Percentiles rank a stretch among this genome's conserved stretches.
Conservation (phyloP, 2,329 filamentous ascomycete genomes). For the Aureobasidium lini region DNA sequence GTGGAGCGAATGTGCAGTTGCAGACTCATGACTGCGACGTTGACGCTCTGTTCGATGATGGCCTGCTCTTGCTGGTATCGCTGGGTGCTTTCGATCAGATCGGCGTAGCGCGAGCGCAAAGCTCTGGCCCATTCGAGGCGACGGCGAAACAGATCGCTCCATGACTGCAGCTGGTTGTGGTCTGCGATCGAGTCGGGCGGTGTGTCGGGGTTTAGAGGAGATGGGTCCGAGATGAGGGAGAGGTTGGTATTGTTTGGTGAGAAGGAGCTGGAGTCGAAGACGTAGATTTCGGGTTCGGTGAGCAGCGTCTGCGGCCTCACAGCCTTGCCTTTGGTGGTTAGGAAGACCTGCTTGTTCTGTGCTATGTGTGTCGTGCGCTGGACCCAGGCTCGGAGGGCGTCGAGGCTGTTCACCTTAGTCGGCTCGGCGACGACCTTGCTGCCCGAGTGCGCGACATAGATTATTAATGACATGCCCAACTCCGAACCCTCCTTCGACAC, state of each 20-base stretch:
- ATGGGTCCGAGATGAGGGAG: conserved; percentile 48
- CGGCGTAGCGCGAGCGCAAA: conserved; percentile 60
- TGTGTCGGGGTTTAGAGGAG: conserved; percentile 51
- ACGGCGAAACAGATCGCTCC: conserved; percentile 77
- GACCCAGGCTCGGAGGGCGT: conserved; percentile 79
- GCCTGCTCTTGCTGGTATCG: conserved; percentile 65
- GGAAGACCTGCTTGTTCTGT: conserved; percentile 70
- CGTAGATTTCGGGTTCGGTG: conserved; percentile 80
- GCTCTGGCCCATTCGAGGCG: conserved; percentile 72
- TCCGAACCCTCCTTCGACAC: not conserved
- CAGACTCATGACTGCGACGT: conserved; percentile 79
- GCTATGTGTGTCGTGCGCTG: conserved; percentile 66
- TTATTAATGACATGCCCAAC: conserved; percentile 69
- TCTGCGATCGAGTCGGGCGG: conserved; percentile 76
- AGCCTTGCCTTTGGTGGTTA: conserved; percentile 78
- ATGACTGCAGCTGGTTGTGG: conserved; percentile 74
- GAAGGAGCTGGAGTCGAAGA: conserved; percentile 68
- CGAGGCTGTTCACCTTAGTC: conserved; percentile 66
- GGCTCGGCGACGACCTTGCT: conserved; percentile 75
- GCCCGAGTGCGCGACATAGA: conserved; percentile 90
- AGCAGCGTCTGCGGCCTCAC: conserved; percentile 73
- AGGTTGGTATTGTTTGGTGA: conserved; percentile 35
- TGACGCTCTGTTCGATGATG: conserved; percentile 70
- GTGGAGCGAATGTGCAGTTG: conserved; percentile 65
- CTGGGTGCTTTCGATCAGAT: conserved; percentile 55